Evolutionary conservation across 2,329 filamentous ascomycete species (phyloP).

Genomic region (Emericellopsis atlantica): DNA sequence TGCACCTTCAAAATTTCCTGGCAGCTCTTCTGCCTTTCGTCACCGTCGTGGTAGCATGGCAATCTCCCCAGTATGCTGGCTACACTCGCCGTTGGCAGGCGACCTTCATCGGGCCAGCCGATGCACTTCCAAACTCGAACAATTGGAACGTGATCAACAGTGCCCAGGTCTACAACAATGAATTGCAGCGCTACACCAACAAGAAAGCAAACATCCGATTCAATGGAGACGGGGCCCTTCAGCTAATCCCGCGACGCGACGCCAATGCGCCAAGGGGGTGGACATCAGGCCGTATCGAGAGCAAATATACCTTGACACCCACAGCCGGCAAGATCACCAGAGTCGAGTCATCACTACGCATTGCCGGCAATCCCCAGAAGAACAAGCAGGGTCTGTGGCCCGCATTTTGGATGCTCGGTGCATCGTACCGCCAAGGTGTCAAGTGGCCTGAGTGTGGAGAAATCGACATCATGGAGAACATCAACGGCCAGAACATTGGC

Average conservation of each 20-base stretch:
- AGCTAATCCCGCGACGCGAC: slow-evolving; percentile 33
- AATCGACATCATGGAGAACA: slow-evolving; percentile 43
- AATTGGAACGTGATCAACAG: slow-evolving; percentile 27
- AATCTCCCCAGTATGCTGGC: neutral
- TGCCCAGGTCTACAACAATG: slow-evolving; percentile 35
- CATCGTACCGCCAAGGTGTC: slow-evolving; percentile 30
- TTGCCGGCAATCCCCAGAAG: slow-evolving; percentile 26
- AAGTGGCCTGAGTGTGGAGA: slow-evolving; percentile 41
- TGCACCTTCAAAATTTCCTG: neutral
- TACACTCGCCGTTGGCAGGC: neutral
- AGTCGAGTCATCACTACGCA: slow-evolving; percentile 31
- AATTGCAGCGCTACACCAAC: slow-evolving; percentile 35
- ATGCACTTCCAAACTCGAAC: neutral
- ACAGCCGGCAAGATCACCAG: slow-evolving; percentile 28
- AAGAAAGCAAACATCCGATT: slow-evolving; percentile 34
- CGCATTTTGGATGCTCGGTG: slow-evolving; percentile 44
- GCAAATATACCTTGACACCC: slow-evolving; percentile 32
- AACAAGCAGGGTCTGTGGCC: slow-evolving; percentile 44
- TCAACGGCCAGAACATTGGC: slow-evolving; percentile 33
- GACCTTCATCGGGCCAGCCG: neutral
- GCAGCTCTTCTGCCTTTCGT: neutral
- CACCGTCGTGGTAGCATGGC: neutral
- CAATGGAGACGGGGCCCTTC: slow-evolving; percentile 34
- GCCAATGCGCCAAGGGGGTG: slow-evolving; percentile 23
- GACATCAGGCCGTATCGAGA: slow-evolving; percentile 44